Evolutionary conservation across 345 rosid genomes (phyloP), one percentile per base, ranked within the genome.

Genomic region (Hypericum perforatum): DNA sequence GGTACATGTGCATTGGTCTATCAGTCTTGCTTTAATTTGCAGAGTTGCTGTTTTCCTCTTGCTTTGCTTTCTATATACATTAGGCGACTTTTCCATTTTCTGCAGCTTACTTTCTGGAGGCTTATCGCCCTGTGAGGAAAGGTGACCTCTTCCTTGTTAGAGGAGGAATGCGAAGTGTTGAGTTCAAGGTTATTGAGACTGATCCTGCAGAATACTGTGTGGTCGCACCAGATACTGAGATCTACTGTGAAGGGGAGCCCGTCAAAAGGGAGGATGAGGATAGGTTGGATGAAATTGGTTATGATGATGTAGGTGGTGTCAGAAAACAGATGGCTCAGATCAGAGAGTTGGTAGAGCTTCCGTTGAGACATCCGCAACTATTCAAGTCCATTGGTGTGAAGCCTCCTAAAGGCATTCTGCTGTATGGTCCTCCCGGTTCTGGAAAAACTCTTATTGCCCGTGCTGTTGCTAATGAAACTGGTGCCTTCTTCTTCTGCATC

Each of bases 111-210:
- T 52, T 52, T 41, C 6, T 52, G 55, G 55, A 52, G 55, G 55
- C 55, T 9, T 52, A 52, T 52, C 55, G 55, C 41, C 55, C 55
- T 36, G 55, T 52, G 11, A 37, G 55, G 8, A 52, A 52, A 16
- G 55, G 55, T 52, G 55, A 52, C 38, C 41, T 52, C 39, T 52
- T 52, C 39, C 55, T 52, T 37, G 55, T 52, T 11, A 52, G 55
- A 52, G 55, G 55, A n/a, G 55, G 55, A n/a, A 52, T 52, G 55
- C 37, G 55, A 6, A 52, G 55, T 37, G 55, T 52, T 40, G 55
- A 52, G 39, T 52, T 52, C 55, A 52, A 52, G 16, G 55, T 52
- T 52, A 52, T 52, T 37, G 55, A 52, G 55, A 52, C 55, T 9
- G 55, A 52, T n/a, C 55, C 55, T 3, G 55, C 55, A 52, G 55